Evolutionary conservation across 768 basidiomycete genomes (phyloP), one percentile per base, ranked within the genome.

Genomic region (Amyloporia xantha): DNA sequence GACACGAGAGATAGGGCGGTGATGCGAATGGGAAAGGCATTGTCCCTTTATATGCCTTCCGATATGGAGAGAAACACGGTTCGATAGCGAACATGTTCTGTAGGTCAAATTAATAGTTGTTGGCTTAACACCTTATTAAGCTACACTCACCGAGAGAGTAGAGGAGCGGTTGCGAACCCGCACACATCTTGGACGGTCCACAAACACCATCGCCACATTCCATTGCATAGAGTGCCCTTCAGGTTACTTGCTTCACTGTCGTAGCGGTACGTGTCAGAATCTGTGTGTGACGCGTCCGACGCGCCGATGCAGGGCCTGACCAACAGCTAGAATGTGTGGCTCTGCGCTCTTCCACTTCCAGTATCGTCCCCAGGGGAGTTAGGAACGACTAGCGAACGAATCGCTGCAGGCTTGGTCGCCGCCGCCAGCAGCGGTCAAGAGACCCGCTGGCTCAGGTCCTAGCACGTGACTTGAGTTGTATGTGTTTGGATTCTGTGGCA

Each of bases 191-290:
- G 73, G 72, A 78, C 70, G 74, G 73, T 71, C 63, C 71, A 70
- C 69, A 69, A 68, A 66, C 70, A 71, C 67, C 84, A 84, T 84
- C 81, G 81, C 81, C 75, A 84, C 84, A 86, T 86, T 82, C 82
- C 83, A 86, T 85, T 75, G 74, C 81, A 76, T 46, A 49, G 41
- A 24, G 26, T n/a, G 24, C 12, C 44, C 24, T 25, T 19, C 25
- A 41, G 28, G 27, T n/a, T 26, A 37, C 33, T 9, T 36, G 44
- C 27, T 35, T 3, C 26, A 7, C 19, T 30, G 33, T 27, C 26
- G 26, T n/a, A 24, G 13, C 21, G 30, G 23, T 27, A 45, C 45
- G 44, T 17, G 47, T 27, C 26, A 6, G 5, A 19, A 28, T 15
- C 44, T n/a, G 5, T 28, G 28, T 6, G 21, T 23, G 26, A 26